Evolutionary conservation across 306 rosid species (phyloP).

Genomic region (Fagus sylvatica): DNA sequence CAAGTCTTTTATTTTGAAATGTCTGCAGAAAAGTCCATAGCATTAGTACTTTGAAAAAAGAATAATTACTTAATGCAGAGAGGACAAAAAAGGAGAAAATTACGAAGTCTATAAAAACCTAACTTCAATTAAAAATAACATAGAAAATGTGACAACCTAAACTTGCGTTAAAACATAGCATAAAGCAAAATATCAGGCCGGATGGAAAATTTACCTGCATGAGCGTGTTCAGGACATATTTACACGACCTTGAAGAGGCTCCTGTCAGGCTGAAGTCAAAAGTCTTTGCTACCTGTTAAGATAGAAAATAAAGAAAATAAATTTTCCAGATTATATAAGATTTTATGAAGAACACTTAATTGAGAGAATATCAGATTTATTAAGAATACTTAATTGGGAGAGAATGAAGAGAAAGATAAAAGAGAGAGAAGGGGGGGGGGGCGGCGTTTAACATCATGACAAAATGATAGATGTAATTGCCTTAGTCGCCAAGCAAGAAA

Average conservation of each 20-base stretch:
- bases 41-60: constrained; percentile 11
- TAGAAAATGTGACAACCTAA: not conserved
- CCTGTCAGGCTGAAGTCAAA: constrained; percentile 98
- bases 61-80: not conserved
- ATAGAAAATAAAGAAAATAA: constrained; percentile 4
- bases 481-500: constrained; percentile 91
- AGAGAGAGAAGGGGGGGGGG: not conserved
- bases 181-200: constrained; percentile 4
- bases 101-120: not conserved
- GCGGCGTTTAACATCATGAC: not conserved
- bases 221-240: constrained; percentile 97
- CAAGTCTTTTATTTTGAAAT: constrained; percentile 91
- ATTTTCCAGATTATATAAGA: not conserved
- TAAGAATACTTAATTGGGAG: not conserved
- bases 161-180: constrained; percentile 8
- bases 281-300: constrained; percentile 80
- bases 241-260: constrained; percentile 94
- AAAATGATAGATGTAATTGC: constrained; percentile 33
- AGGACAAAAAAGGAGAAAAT: not conserved
- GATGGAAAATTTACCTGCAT: constrained; percentile 69
- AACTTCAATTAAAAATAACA: not conserved
- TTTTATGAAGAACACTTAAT: not conserved
- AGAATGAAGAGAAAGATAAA: not conserved
- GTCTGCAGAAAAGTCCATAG: constrained; percentile 51
- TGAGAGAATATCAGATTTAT: not conserved